These are phyloP conservation scores for Fusarium sororula DNA, from an alignment of 2,329 filamentous ascomycete species.

Conservation along the genomic window DNA sequence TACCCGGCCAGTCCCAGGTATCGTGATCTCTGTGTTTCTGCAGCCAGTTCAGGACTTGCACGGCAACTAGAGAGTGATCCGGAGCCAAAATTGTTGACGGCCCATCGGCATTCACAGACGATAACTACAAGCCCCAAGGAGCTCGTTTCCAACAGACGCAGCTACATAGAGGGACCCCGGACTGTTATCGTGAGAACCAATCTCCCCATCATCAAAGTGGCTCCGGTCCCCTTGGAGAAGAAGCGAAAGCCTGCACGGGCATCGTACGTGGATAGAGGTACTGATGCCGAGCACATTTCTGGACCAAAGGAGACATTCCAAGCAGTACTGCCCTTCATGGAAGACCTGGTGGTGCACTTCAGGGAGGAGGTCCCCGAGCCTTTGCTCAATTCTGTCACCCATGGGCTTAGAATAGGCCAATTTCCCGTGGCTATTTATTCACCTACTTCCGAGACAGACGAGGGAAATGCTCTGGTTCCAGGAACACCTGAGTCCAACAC, in stretches of 20 bases:
- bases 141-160: conserved; percentile 32
- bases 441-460: conserved; percentile 34
- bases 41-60: conserved; percentile 31
- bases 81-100: conserved; percentile 11
- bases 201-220: conserved; percentile 42
- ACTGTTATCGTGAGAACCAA: conserved; percentile 46
- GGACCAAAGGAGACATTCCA: conserved; percentile 44
- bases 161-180: conserved; percentile 42
- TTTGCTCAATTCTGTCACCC: conserved; percentile 58
- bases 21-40: conserved; percentile 44
- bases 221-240: conserved; percentile 43
- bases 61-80: conserved; percentile 20
- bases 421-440: conserved; percentile 42
- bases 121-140: conserved; percentile 37
- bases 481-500: conserved; percentile 40
- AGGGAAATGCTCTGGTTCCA: conserved; percentile 32
- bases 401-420: conserved; percentile 50
- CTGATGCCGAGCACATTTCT: conserved; percentile 46
- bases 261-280: conserved; percentile 53
- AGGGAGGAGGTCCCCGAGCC: conserved; percentile 54
- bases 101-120: conserved; percentile 43
- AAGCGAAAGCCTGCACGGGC: conserved; percentile 40
- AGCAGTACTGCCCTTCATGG: conserved; percentile 60
- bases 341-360: conserved; percentile 67
- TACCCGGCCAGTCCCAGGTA: conserved; percentile 45